phyloP scores from a whole-genome alignment of 2,329 filamentous ascomycete species.

The Xylariaceae sp. region DNA sequence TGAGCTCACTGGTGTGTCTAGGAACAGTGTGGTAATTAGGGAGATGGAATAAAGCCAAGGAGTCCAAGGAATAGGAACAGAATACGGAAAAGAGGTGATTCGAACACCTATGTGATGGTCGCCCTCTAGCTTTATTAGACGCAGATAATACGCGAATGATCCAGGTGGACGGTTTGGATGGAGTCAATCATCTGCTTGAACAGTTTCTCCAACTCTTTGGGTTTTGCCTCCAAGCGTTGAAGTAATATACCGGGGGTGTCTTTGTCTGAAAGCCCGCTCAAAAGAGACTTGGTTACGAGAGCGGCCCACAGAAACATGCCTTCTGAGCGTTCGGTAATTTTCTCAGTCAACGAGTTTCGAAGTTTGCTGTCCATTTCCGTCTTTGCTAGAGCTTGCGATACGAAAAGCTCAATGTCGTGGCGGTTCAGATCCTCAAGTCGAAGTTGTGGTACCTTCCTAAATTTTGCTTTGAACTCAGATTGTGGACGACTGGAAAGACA shows the following conservation, averaged over 20 bases:
- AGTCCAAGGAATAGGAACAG: neutral
- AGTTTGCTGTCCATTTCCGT: neutral
- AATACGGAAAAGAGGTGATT: neutral
- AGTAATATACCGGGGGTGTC: neutral
- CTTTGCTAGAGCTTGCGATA: neutral
- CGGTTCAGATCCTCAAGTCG: slow-evolving; percentile 10
- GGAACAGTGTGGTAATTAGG: neutral
- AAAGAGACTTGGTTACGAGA: slow-evolving; percentile 6
- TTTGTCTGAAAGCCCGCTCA: slow-evolving; percentile 1
- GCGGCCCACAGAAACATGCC: slow-evolving; percentile 11
- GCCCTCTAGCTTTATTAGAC: neutral
- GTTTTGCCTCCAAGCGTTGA: slow-evolving; percentile 3
- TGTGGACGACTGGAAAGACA: slow-evolving; percentile 13
- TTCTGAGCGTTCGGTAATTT: neutral
- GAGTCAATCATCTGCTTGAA: slow-evolving; percentile 5
- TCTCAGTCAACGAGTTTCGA: neutral
- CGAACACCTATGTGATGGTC: neutral
- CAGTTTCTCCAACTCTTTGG: slow-evolving; percentile 2
- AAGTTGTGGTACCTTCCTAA: slow-evolving; percentile 1
- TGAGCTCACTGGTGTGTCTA: neutral
- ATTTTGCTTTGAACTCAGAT: neutral
- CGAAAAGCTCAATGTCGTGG: slow-evolving; percentile 4
- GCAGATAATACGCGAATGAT: slow-evolving; percentile 5
- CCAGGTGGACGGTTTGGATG: slow-evolving; percentile 1
- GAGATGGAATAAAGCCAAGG: neutral